Percentiles rank a stretch among this genome's conserved stretches.
Conservation (phyloP, 2,329 filamentous ascomycete genomes). For the Botrytis tulipae region DNA sequence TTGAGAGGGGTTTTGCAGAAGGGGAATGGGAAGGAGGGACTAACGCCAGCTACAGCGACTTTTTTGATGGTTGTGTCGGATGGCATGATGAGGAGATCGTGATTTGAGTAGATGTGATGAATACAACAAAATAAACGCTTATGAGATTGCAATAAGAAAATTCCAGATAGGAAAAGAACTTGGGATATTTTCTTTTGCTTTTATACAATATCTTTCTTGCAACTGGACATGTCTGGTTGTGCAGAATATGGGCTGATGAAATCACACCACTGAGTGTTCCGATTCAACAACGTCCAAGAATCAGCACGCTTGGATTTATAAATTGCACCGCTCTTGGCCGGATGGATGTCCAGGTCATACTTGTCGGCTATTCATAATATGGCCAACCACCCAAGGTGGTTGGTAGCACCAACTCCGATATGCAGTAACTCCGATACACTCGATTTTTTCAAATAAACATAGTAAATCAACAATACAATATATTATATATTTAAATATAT, state of each 20-base stretch:
- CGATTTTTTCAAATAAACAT: too few species aligned
- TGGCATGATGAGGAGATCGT: slow-evolving; percentile 23
- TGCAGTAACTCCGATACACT: too few species aligned
- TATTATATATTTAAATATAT: too few species aligned
- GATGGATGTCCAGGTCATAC: not conserved
- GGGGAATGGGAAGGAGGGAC: not conserved
- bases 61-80: slow-evolving; percentile 30
- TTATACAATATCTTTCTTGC: not conserved
- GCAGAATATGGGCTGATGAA: slow-evolving; percentile 5
- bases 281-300: not conserved
- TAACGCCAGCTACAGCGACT: slow-evolving; percentile 30
- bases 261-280: slow-evolving; percentile 13
- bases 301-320: not conserved
- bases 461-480: too few species aligned
- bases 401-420: too few species aligned
- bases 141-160: not conserved
- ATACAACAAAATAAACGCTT: not conserved
- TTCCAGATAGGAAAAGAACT: not conserved
- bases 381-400: too few species aligned
- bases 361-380: too few species aligned
- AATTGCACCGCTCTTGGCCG: not conserved
- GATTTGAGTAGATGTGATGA: not conserved
- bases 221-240: not conserved
- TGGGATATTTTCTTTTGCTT: not conserved
- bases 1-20: not conserved